phyloP scores from a whole-genome alignment of 2,329 filamentous ascomycete genomes.

The Fusarium begoniae region DNA sequence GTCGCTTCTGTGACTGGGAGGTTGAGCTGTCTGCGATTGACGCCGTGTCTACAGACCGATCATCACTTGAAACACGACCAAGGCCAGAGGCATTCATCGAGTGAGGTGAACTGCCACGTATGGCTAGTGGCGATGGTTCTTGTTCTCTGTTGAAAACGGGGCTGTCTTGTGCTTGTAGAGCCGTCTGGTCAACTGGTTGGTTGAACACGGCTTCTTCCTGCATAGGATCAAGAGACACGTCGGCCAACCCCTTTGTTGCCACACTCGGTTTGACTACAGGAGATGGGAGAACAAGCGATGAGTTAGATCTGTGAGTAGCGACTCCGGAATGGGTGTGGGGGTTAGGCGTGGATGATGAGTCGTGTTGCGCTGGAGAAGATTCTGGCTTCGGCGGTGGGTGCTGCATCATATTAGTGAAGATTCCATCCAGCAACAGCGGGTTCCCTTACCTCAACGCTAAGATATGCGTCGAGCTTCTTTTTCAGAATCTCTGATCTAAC shows the following conservation, averaged over 20 bases:
- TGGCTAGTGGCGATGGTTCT: slow-evolving; percentile 30
- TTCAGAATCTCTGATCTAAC: slow-evolving; percentile 90
- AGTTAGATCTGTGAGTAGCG: slow-evolving; percentile 14
- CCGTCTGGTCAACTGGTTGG: slow-evolving; percentile 42
- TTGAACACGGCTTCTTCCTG: slow-evolving; percentile 47
- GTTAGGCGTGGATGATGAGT: slow-evolving; percentile 1
- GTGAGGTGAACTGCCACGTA: slow-evolving; percentile 38
- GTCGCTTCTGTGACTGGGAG: slow-evolving; percentile 46
- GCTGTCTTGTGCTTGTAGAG: slow-evolving; percentile 39
- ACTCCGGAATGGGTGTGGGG: slow-evolving; percentile 8
- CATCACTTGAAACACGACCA: slow-evolving; percentile 48
- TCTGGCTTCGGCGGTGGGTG: slow-evolving; percentile 21
- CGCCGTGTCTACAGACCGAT: slow-evolving; percentile 43
- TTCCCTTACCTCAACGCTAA: slow-evolving; percentile 50
- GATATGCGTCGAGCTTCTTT: slow-evolving; percentile 75
- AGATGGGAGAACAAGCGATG: slow-evolving; percentile 7
- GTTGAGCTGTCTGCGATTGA: slow-evolving; percentile 38
- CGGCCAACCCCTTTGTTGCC: slow-evolving; percentile 5
- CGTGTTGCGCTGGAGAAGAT: slow-evolving; percentile 1
- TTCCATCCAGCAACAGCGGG: neutral
- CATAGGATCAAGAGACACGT: slow-evolving; percentile 42
- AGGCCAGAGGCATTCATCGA: slow-evolving; percentile 32
- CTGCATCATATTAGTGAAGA: slow-evolving; percentile 21
- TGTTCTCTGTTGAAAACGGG: slow-evolving; percentile 38
- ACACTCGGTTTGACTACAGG: slow-evolving; percentile 7